Evolutionary conservation across 306 rosid species (phyloP).

Genomic region (Heteromeles arbutifolia): DNA sequence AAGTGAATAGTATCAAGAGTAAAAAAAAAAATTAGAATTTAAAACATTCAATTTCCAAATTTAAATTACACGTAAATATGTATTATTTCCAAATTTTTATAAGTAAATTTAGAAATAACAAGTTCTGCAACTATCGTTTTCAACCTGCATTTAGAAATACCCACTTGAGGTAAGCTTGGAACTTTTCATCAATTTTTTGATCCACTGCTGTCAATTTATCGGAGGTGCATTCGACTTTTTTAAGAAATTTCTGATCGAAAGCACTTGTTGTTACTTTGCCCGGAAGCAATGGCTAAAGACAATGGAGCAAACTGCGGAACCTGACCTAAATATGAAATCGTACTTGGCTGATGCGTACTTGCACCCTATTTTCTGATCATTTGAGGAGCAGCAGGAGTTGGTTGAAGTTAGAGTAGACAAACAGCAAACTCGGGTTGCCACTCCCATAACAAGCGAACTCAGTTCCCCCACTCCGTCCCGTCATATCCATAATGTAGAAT

Average conservation of each 20-base stretch:
- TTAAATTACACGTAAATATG: no score
- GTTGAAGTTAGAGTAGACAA: constrained; percentile 69
- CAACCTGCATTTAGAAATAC: constrained; percentile 89
- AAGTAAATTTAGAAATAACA: no score
- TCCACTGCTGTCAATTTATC: neutral
- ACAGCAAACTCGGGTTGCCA: constrained; percentile 38
- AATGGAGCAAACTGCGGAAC: constrained; percentile 58
- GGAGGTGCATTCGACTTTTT: neutral
- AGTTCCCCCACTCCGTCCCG: constrained; percentile 54
- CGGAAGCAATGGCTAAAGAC: constrained; percentile 85
- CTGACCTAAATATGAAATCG: constrained; percentile 61
- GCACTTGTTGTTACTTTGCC: constrained; percentile 12
- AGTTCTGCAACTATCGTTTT: constrained; percentile 71
- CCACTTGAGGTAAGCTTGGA: constrained; percentile 72
- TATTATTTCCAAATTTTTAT: no score
- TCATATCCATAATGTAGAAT: constrained; percentile 10
- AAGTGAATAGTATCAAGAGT: no score
- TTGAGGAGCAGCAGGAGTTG: constrained; percentile 47
- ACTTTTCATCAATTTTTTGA: neutral
- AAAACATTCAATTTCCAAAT: no score
- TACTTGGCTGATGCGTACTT: constrained; percentile 82
- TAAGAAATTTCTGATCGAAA: neutral
- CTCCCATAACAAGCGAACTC: constrained; percentile 37
- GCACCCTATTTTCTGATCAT: constrained; percentile 87
- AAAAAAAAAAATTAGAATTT: no score